Base-by-base conservation (phyloP, 345 rosid genomes). In the Gossypium anomalum region DNA sequence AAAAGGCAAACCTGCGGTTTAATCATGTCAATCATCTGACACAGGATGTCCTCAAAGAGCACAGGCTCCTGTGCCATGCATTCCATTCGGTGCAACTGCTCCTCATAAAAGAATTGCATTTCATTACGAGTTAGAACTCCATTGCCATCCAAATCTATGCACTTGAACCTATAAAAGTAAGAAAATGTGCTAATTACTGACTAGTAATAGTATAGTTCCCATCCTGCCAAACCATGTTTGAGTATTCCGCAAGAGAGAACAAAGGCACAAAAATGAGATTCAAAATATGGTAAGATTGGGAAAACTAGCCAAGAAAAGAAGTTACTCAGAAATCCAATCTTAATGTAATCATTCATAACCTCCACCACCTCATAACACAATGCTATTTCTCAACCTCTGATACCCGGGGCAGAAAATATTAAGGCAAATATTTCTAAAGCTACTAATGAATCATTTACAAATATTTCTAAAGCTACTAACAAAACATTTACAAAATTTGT, bases 1-100 rank as follows among this genome's bases (percentile, higher is more conserved):
- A 27, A 70, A 52, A 29, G 74, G 71, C 72, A 60, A 71, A 94
- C 98, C 90, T 92, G 88, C 25, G 97, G 94, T 79, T 89, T 88
- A 77, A 92, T 85, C 98, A 94, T 94, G 82, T 94, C 98, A 60
- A 92, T 89, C 83, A 94, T 86, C 83, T 94, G 98, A 83, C 98
- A 94, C 29, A 94, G 75, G 74, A 94, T 92, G 84, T 94, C 98
- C 85, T 94, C 98, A 84, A 92, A 94, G 38, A 92, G 84, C 53
- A 94, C 97, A 15, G 98, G 97, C 78, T 94, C 98, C 80, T 94
- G 98, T 4, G 94, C 97, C 98, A 94, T 92, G 83, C 98, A 94
- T 76, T 94, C 98, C 98, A 94, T 94, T 75, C 98, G 92, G 85
- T 94, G 98, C 78, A 94, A 80, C 78, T 94, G 98, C 83, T 94